Conservation (phyloP, 768 basidiomycete genomes). For the Kwoniella newhampshirensis region DNA sequence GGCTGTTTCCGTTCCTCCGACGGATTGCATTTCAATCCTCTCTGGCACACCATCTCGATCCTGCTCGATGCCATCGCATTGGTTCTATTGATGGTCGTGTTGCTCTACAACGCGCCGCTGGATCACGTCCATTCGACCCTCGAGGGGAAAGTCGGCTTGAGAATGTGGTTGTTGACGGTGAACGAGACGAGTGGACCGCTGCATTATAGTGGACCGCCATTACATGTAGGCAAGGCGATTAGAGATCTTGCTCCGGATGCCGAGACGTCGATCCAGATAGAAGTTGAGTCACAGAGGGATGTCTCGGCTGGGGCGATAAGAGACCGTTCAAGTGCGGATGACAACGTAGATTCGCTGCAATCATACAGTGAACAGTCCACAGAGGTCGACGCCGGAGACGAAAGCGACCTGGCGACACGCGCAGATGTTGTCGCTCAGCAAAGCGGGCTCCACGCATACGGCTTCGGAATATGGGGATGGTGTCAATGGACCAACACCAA, state of each 20-base stretch:
- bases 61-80: slow-evolving; percentile 6
- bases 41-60: slow-evolving; percentile 12
- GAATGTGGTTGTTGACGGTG: slow-evolving; percentile 13
- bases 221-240: too few relatives aligned
- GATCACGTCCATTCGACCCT: slow-evolving; percentile 15
- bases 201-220: too few relatives aligned
- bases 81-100: slow-evolving; percentile 3
- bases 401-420: too few relatives aligned
- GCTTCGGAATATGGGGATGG: slow-evolving; percentile 26
- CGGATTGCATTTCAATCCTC: slow-evolving; percentile 8
- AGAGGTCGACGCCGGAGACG: too few relatives aligned
- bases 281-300: too few relatives aligned
- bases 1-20: slow-evolving; percentile 7
- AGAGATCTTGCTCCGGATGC: too few relatives aligned
- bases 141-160: slow-evolving; percentile 8
- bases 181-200: slow-evolving; percentile 8
- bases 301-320: too few relatives aligned
- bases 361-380: too few relatives aligned
- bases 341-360: too few relatives aligned
- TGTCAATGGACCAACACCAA: slow-evolving; percentile 18
- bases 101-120: slow-evolving; percentile 16
- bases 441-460: slow-evolving; percentile 24
- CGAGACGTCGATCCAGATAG: too few relatives aligned
- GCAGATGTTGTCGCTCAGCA: too few relatives aligned
- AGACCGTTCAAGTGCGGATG: too few relatives aligned